A percentile compares a stretch with the other conserved stretches of the same genome.
These are phyloP conservation scores for Cymodocea nodosa DNA, from an alignment of 116 monocot species.

Conservation along the genomic window DNA sequence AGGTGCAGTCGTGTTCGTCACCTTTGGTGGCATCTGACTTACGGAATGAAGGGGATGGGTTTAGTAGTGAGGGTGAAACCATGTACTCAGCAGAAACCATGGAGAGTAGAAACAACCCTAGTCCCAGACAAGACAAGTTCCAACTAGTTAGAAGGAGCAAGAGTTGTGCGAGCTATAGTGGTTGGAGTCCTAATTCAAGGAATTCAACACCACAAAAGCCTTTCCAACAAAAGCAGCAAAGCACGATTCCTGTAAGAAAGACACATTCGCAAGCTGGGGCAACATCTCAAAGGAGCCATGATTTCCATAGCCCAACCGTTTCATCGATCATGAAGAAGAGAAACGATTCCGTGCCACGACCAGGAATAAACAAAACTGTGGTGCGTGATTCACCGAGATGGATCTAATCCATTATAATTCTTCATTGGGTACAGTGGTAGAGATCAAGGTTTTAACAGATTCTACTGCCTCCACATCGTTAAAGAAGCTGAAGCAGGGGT, in stretches of 20 bases:
- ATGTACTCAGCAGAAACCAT: slow-evolving; percentile 99
- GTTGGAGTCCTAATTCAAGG: slow-evolving; percentile 44
- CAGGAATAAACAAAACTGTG: slow-evolving; percentile 25
- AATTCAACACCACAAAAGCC: slow-evolving; percentile 19
- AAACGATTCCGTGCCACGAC: slow-evolving; percentile 34
- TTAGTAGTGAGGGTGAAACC: slow-evolving; percentile 72
- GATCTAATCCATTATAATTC: slow-evolving; percentile 22
- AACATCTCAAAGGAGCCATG: slow-evolving; percentile 55
- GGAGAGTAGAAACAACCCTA: slow-evolving; percentile 93
- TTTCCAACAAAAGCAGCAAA: slow-evolving; percentile 46
- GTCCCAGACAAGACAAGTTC: slow-evolving; percentile 33
- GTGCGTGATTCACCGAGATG: slow-evolving; percentile 50
- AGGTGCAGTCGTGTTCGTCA: slow-evolving; percentile 50
- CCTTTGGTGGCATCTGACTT: slow-evolving; percentile 18
- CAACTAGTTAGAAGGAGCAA: slow-evolving; percentile 69
- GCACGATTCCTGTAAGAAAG: slow-evolving; percentile 32
- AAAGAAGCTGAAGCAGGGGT: neutral
- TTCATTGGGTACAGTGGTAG: neutral
- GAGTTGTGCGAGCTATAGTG: slow-evolving; percentile 72
- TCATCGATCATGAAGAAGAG: slow-evolving; percentile 90
- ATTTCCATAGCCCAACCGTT: slow-evolving; percentile 75
- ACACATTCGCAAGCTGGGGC: slow-evolving; percentile 41
- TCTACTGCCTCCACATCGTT: neutral
- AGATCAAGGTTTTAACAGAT: neutral
- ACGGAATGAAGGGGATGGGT: slow-evolving; percentile 28